These are phyloP conservation scores for Rosa lucieae DNA, from an alignment of 306 rosid genomes.

Conservation along the genomic window DNA sequence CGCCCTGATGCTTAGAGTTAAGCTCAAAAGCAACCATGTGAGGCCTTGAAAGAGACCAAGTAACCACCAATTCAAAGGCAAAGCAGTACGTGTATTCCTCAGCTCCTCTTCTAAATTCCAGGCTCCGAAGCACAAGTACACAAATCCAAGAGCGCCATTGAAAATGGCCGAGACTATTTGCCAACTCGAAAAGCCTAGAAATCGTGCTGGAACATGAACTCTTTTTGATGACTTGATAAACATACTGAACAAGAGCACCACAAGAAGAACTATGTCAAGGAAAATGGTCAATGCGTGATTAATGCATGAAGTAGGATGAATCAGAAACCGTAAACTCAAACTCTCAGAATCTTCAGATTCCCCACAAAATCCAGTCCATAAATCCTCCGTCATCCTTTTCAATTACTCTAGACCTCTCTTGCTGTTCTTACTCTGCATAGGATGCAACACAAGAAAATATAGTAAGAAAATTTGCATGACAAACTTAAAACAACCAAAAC, in stretches of 20 bases:
- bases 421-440: constrained; percentile 18
- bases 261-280: constrained; percentile 48
- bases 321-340: constrained; percentile 31
- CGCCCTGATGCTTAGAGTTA: constrained; percentile 41
- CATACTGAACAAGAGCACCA: constrained; percentile 46
- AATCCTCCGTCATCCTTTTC: constrained; percentile 37
- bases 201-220: constrained; percentile 27
- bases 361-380: constrained; percentile 63
- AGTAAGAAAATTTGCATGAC: background rate
- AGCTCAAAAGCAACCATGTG: constrained; percentile 62
- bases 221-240: constrained; percentile 40
- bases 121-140: constrained; percentile 54
- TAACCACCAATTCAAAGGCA: constrained; percentile 71
- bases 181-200: constrained; percentile 39
- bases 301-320: constrained; percentile 55
- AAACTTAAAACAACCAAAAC: background rate
- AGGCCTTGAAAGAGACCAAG: constrained; percentile 58
- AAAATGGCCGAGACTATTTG: constrained; percentile 47
- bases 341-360: constrained; percentile 30
- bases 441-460: background rate
- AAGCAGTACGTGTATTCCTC: constrained; percentile 42
- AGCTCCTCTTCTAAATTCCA: constrained; percentile 64
- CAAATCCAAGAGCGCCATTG: constrained; percentile 59
- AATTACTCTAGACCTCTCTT: background rate
- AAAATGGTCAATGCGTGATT: constrained; percentile 49